phyloP scores from a whole-genome alignment of 2,329 filamentous ascomycete species.

The Cladosporium colombiae region DNA sequence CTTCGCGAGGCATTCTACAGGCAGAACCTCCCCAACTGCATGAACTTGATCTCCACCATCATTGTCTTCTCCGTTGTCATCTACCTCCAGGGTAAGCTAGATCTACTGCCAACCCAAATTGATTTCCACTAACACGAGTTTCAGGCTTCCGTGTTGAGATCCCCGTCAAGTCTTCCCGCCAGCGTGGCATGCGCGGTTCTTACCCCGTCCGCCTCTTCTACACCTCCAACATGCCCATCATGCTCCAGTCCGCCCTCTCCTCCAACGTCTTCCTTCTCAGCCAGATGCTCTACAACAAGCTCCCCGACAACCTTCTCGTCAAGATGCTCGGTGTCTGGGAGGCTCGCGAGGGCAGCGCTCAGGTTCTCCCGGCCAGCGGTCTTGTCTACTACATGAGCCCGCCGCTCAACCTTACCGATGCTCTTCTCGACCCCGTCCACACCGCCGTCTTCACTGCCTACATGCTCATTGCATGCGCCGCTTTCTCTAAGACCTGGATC shows the following conservation, averaged over 20 bases:
- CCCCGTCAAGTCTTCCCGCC: slow-evolving; percentile 97
- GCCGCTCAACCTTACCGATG: slow-evolving; percentile 95
- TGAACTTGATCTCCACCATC: slow-evolving; percentile 94
- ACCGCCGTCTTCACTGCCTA: slow-evolving; percentile 93
- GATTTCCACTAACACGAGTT: background rate
- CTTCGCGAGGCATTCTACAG: slow-evolving; percentile 98
- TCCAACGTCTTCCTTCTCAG: slow-evolving; percentile 99
- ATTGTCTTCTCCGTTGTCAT: slow-evolving; percentile 95
- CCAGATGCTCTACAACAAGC: slow-evolving; percentile 99
- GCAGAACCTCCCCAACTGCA: slow-evolving; percentile 99
- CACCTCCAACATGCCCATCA: slow-evolving; percentile 99
- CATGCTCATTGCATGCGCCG: slow-evolving; percentile 95
- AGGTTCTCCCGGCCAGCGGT: slow-evolving; percentile 90
- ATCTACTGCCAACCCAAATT: background rate
- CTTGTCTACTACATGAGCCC: slow-evolving; percentile 99
- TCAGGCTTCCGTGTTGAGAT: slow-evolving; percentile 97
- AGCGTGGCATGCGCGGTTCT: slow-evolving; percentile 96
- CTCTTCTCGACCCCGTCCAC: slow-evolving; percentile 94
- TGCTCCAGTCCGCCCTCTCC: slow-evolving; percentile 97
- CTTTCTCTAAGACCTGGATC: slow-evolving; percentile 99
- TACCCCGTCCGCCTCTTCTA: slow-evolving; percentile 99
- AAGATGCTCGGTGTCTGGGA: slow-evolving; percentile 98
- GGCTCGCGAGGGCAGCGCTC: slow-evolving; percentile 90
- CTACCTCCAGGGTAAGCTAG: slow-evolving; percentile 61
- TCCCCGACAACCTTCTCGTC: slow-evolving; percentile 98